Conservation (phyloP, 108 stramenopile species). For the Cyclotella distinguenda region DNA sequence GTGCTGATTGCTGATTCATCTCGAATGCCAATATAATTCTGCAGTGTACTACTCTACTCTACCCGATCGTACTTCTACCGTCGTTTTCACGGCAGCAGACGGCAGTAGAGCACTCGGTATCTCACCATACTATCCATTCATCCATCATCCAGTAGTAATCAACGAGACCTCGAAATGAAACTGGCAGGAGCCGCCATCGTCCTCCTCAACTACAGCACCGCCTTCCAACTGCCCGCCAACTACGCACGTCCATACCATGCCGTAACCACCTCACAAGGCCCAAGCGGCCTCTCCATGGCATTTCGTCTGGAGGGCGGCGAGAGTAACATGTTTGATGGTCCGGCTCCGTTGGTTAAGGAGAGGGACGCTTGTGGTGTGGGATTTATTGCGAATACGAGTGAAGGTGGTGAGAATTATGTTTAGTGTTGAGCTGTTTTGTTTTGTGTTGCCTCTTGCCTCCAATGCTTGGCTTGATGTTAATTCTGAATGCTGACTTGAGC, state of each 20-base stretch:
- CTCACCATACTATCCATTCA: no score
- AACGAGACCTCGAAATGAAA: background rate
- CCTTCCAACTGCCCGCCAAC: no score
- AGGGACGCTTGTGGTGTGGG: constrained; percentile 98
- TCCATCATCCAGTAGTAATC: background rate
- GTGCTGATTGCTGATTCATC: no score
- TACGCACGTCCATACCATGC: no score
- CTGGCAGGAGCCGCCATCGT: constrained; percentile 7
- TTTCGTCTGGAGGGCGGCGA: constrained; percentile 41
- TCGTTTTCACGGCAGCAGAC: no score
- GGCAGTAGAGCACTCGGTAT: no score
- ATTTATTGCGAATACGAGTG: constrained; percentile 85
- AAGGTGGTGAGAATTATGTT: constrained; percentile 54
- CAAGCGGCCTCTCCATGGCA: no score
- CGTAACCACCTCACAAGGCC: no score
- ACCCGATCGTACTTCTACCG: no score
- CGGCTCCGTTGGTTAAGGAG: constrained; percentile 76
- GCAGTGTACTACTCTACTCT: no score
- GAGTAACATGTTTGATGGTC: constrained; percentile 84
- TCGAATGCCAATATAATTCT: no score
- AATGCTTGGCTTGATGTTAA: background rate
- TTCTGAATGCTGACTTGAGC: background rate
- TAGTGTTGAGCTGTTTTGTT: background rate
- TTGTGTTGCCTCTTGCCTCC: background rate
- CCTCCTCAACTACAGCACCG: background rate